These are phyloP conservation scores for Scutellaria baicalensis DNA, from an alignment of 257 asterid species.

Conservation along the genomic window DNA sequence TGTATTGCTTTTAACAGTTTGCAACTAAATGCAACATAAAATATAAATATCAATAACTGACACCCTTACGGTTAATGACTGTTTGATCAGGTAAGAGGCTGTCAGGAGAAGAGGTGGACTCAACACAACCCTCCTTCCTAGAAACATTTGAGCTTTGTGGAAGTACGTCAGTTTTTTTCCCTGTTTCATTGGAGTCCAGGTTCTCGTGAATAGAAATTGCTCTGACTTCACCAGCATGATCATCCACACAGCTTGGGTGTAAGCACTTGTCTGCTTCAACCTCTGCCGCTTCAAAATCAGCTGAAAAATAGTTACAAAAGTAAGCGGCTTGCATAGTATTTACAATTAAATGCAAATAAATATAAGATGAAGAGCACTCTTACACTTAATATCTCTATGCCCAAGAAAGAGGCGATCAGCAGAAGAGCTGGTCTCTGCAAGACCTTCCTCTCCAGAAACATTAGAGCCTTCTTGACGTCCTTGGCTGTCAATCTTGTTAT, in stretches of 20 bases:
- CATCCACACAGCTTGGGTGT: not conserved
- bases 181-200: not conserved
- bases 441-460: constrained; percentile 6
- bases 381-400: constrained; percentile 24
- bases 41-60: constrained; percentile 1
- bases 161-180: not conserved
- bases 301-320: constrained; percentile 12
- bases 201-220: not conserved
- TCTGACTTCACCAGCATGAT: constrained; percentile 12
- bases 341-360: not conserved
- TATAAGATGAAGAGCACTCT: constrained; percentile 10
- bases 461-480: constrained; percentile 5
- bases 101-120: too few relatives aligned
- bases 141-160: not conserved
- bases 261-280: constrained; percentile 5
- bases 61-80: constrained; percentile 13
- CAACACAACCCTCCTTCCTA: not conserved
- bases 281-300: constrained; percentile 16
- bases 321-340: not conserved
- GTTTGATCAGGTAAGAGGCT: too few relatives aligned
- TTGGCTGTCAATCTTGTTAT: not conserved
- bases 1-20: not conserved
- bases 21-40: not conserved
- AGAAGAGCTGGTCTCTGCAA: constrained; percentile 1
- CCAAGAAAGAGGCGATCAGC: not conserved